Base-by-base conservation (phyloP, 2,329 filamentous ascomycete genomes). In the Scedosporium apiospermum region DNA sequence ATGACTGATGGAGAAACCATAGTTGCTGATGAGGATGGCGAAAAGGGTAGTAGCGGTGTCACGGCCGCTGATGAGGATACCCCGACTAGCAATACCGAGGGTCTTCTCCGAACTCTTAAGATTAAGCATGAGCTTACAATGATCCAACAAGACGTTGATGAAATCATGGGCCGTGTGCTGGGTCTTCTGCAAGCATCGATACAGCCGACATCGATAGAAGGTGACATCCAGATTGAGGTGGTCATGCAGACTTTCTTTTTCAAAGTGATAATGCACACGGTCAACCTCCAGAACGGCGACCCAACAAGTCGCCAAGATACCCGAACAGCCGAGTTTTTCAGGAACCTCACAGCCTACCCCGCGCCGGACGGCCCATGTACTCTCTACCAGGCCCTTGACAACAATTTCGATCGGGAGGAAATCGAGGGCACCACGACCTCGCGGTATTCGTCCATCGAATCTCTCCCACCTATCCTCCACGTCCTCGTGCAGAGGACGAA, bases 101-200 rank as follows among this genome's bases (percentile, higher is more conserved):
- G 77, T 61, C 77, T 82, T 9, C 73, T 72, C 57, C 76, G 69
- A 62, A 80, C 74, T 4, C 75, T 78, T 27, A 80, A 78, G 26
- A 57, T 64, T 4, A 64, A 66, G 44, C 64, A 66, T 57, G 65
- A 66, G 44, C 64, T 65, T 55, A 64, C 64, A 2, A 66, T 66
- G 65, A 65, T 62, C 41, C 95, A 99, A 71, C 93, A 99, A 75
- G 95, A 99, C 74, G 93, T 97, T 4, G 92, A 92, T 12, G 95
- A 99, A 74, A 93, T 97, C 57, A 93, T 97, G 77, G 91, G 91
- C 64, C 95, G 93, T 69, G 90, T 96, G 27, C 85, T 97, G 64
- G 92, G 93, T 70, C 89, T 95, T 60, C 80, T 97, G n/a, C 90
- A 95, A 69, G 92, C 90, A 61, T 93, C 93, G 2, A 93, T 98